Conservation (phyloP, 768 basidiomycete species). For the Boletales sp. region DNA sequence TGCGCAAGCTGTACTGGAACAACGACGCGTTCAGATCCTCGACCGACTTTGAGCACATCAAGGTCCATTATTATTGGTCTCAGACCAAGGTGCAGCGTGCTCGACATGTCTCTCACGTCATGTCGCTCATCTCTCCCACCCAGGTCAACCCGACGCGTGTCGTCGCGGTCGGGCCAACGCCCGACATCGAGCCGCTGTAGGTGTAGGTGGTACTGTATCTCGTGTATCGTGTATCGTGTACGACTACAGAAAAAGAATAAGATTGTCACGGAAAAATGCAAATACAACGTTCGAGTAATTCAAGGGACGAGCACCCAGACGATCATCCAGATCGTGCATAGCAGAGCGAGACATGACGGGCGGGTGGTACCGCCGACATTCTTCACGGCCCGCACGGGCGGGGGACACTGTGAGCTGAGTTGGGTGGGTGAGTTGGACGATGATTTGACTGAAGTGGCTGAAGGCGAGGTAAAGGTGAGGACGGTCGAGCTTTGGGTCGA, state of each 20-base stretch:
- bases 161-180: slow-evolving; percentile 72
- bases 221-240: neutral
- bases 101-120: neutral
- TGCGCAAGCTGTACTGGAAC: slow-evolving; percentile 90
- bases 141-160: slow-evolving; percentile 79
- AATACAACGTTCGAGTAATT: too few species aligned
- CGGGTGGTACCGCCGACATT: slow-evolving; percentile 10
- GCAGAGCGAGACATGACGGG: slow-evolving; percentile 8
- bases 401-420: slow-evolving; percentile 23
- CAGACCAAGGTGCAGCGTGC: slow-evolving; percentile 18
- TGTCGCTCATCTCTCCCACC: slow-evolving; percentile 2
- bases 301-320: slow-evolving; percentile 25
- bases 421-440: slow-evolving; percentile 15
- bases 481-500: slow-evolving; percentile 2
- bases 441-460: neutral
- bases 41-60: slow-evolving; percentile 83
- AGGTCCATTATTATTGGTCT: slow-evolving; percentile 40
- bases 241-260: slow-evolving; percentile 1
- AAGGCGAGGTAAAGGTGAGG: neutral
- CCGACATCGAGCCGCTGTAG: slow-evolving; percentile 61
- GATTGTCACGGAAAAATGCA: slow-evolving; percentile 4
- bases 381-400: neutral
- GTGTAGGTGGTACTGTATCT: neutral
- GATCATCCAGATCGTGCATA: slow-evolving; percentile 24
- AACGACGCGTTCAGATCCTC: slow-evolving; percentile 80